Conservation (phyloP, 2,329 filamentous ascomycete species). For the Trichoderma aggressivum region DNA sequence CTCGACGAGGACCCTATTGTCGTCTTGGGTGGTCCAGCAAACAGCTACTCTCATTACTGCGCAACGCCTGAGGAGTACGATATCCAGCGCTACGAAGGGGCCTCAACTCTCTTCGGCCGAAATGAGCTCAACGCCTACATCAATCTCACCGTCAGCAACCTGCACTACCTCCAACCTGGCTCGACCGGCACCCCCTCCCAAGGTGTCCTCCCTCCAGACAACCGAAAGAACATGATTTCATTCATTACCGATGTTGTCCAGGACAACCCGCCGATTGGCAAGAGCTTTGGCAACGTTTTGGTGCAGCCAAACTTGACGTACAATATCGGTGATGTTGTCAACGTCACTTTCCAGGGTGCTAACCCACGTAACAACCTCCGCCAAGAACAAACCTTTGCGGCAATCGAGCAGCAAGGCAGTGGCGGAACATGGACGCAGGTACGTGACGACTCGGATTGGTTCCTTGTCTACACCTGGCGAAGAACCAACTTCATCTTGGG, state of each 20-base stretch:
- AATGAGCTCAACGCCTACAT: constrained; percentile 84
- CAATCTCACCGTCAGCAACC: constrained; percentile 70
- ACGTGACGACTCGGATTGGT: constrained; percentile 77
- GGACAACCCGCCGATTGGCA: constrained; percentile 64
- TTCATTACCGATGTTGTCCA: constrained; percentile 79
- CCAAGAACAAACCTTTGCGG: constrained; percentile 72
- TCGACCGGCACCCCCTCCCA: constrained; percentile 40
- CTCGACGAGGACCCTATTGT: constrained; percentile 61
- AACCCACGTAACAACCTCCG: constrained; percentile 87
- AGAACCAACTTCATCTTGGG: constrained; percentile 66
- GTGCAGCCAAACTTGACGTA: constrained; percentile 54
- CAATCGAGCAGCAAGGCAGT: constrained; percentile 61
- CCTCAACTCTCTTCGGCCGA: constrained; percentile 81
- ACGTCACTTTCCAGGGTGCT: constrained; percentile 73
- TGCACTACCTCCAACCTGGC: constrained; percentile 38
- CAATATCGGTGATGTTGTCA: constrained; percentile 57
- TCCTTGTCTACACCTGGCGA: constrained; percentile 75
- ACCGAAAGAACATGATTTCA: constrained; percentile 68
- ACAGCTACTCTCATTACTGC: constrained; percentile 84
- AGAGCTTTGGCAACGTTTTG: constrained; percentile 66
- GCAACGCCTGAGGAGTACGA: constrained; percentile 75
- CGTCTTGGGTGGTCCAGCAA: constrained; percentile 82
- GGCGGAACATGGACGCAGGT: constrained; percentile 60
- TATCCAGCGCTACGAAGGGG: constrained; percentile 91
- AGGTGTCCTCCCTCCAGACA: constrained; percentile 71